Evolutionary conservation across 257 asterid species (phyloP), one percentile per base, ranked within the genome.

Genomic region (Solanum neorickii): DNA sequence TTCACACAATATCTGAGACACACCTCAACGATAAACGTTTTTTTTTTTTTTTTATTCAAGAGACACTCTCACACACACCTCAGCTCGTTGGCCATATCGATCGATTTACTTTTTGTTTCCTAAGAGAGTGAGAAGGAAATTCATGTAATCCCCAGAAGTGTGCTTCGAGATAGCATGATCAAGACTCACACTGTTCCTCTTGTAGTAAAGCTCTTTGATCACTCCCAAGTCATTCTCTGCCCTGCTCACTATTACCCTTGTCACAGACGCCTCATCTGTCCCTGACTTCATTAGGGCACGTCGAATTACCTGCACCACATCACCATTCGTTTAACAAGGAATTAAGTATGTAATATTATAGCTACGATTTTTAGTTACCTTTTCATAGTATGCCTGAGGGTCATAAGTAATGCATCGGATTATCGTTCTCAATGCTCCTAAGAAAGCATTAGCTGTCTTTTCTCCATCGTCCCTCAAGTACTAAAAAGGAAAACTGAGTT

Each of bases 131-230:
- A 95, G 93, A 75, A 96, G 94, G 88, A 96, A 92, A 25, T 93
- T 90, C 86, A 92, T 91, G 92, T 94, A 95, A 87, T 95, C 88
- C 0, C 99, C 95, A 3, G 95, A 93, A 85, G 97, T 96, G 13
- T 94, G 94, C 88, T 96, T 96, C 1, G 92, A 91, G 60, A 95
- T 83, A 0, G 95, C 98, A 27, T 88, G 90, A 3, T 93, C 94
- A 85, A 96, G 97, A 25, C 88, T 14, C n/a, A 88, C 89, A 80
- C 92, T 95, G 92, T 95, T 96, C 87, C 98, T 94, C 95, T 93
- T 93, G 31, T 72, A 47, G 85, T 83, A 96, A 5, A 85, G 33
- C 77, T 93, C 96, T 83, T 93, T 95, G 52, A 96, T 93, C 6
- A 46, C 89, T 89, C 69, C 83, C 92, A 95, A 82, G 85, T 96